These are phyloP conservation scores for Exophiala sp. DNA, from an alignment of 2,329 filamentous ascomycete genomes.

Conservation along the genomic window DNA sequence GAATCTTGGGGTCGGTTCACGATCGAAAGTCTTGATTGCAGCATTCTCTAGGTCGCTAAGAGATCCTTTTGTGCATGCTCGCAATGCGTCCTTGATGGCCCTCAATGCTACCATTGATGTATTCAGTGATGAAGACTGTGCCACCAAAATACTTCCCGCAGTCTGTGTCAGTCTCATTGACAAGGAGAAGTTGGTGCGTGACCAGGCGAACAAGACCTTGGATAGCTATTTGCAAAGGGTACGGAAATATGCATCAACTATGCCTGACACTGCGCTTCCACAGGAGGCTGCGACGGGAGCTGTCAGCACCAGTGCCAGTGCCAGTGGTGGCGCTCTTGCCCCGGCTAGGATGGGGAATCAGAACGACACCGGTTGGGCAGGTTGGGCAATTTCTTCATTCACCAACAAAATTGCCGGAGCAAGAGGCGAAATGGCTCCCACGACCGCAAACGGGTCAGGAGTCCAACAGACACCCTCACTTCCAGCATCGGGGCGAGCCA, in stretches of 20 bases:
- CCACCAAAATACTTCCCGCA: conserved; percentile 71
- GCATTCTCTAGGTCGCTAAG: conserved; percentile 84
- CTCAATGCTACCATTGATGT: conserved; percentile 77
- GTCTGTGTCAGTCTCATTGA: conserved; percentile 82
- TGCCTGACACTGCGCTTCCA: conserved; percentile 75
- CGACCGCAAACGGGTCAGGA: conserved; percentile 33
- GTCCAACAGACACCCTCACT: conserved; percentile 44
- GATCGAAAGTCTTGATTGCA: conserved; percentile 85
- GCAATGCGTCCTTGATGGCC: conserved; percentile 82
- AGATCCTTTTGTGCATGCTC: conserved; percentile 90
- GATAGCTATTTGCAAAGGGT: conserved; percentile 80
- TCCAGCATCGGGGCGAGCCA: conserved; percentile 38
- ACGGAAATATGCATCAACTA: conserved; percentile 66
- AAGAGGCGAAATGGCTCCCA: conserved; percentile 74
- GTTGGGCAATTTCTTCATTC: conserved; percentile 97
- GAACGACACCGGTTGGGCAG: conserved; percentile 72
- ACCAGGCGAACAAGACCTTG: conserved; percentile 83
- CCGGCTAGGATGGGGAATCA: conserved; percentile 68
- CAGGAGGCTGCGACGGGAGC: conserved; percentile 52
- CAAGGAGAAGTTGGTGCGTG: conserved; percentile 89
- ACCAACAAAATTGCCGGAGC: conserved; percentile 86
- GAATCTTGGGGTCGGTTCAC: conserved; percentile 66
- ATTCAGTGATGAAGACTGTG: conserved; percentile 86
- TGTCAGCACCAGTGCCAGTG: too few relatives aligned
- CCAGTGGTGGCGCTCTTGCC: too few relatives aligned